Conservation (phyloP, 2,329 filamentous ascomycete genomes). For the Fusarium palustre region DNA sequence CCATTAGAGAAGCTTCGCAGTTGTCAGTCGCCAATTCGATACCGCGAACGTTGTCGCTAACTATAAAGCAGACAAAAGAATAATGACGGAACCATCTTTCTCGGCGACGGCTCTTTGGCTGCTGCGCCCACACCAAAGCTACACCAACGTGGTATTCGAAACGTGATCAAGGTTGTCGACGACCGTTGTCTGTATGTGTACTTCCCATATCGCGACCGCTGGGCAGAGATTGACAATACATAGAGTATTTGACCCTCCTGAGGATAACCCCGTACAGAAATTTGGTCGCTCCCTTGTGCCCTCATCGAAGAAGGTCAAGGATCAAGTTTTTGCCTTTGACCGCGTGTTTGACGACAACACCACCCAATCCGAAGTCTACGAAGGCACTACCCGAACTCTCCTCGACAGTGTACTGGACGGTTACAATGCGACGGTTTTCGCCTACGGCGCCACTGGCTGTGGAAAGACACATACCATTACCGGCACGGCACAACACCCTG, state of each 20-base stretch:
- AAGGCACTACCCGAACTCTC: constrained; percentile 88
- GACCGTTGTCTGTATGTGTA: constrained; percentile 88
- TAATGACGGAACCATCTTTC: constrained; percentile 89
- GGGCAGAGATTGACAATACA: constrained; percentile 31
- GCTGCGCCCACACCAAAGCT: constrained; percentile 86
- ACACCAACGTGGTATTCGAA: constrained; percentile 84
- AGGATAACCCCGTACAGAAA: constrained; percentile 90
- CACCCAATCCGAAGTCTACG: constrained; percentile 92
- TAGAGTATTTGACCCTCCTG: constrained; percentile 96
- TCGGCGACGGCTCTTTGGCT: constrained; percentile 97
- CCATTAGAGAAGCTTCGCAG: constrained; percentile 94
- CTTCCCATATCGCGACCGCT: background rate
- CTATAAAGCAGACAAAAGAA: constrained; percentile 63
- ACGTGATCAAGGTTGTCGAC: constrained; percentile 96
- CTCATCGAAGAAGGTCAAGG: constrained; percentile 91
- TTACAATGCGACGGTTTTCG: constrained; percentile 99
- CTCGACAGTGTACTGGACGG: constrained; percentile 95
- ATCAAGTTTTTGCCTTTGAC: constrained; percentile 97
- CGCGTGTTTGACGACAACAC: constrained; percentile 96
- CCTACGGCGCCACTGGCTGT: constrained; percentile 96
- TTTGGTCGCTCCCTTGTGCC: constrained; percentile 86
- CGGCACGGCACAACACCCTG: constrained; percentile 89
- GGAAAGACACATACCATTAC: constrained; percentile 99
- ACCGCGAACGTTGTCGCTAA: constrained; percentile 20
- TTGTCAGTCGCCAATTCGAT: constrained; percentile 61